Evolutionary conservation across 2,329 filamentous ascomycete genomes (phyloP).

Genomic region (Ascochyta koolunga): DNA sequence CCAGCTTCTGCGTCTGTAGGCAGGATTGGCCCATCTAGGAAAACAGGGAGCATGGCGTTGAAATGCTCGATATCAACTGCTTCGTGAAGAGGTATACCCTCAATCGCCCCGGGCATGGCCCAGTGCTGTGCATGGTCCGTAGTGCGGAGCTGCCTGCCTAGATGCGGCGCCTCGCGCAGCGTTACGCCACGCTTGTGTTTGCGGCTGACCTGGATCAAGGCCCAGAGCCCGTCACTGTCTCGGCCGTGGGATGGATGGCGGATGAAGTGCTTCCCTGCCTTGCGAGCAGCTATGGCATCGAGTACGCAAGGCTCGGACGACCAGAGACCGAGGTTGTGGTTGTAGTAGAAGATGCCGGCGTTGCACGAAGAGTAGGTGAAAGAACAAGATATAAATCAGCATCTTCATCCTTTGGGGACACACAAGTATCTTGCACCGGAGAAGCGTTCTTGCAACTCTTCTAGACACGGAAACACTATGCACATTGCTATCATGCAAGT

Average conservation of each 20-base stretch:
- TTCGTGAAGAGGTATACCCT: too few species aligned
- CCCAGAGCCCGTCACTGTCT: background rate
- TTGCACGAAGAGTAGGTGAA: conserved; percentile 1
- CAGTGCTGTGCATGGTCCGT: too few species aligned
- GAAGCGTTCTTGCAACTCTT: too few species aligned
- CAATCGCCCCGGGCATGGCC: too few species aligned
- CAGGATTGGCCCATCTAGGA: too few species aligned
- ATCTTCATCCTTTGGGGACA: background rate
- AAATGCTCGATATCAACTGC: too few species aligned
- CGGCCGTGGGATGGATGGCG: background rate
- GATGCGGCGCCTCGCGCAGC: background rate
- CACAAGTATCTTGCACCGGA: background rate
- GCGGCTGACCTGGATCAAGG: background rate
- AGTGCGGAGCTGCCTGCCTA: too few species aligned
- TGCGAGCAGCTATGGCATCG: background rate
- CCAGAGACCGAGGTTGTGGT: background rate
- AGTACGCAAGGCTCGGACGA: background rate
- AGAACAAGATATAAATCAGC: background rate
- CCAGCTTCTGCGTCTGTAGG: too few species aligned
- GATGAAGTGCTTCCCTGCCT: background rate
- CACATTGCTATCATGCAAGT: too few species aligned
- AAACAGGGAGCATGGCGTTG: too few species aligned
- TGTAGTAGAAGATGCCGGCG: background rate
- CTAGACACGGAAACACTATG: too few species aligned
- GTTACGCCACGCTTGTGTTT: background rate